Evolutionary conservation across 2,329 filamentous ascomycete genomes (phyloP).

Genomic region (Cladosporium oxysporum): DNA sequence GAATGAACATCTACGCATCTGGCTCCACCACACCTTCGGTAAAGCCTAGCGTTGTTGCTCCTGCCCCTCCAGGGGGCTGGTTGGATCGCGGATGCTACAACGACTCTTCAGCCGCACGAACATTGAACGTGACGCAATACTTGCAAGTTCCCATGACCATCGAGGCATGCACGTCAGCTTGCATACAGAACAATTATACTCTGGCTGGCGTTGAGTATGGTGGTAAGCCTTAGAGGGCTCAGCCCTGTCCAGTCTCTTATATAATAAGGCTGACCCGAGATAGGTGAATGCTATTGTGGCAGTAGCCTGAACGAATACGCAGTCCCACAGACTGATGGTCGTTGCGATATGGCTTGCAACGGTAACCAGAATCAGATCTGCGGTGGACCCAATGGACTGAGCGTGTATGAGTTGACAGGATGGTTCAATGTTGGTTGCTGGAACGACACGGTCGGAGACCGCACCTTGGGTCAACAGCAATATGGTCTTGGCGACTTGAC

Average conservation of each 20-base stretch:
- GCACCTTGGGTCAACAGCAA: constrained; percentile 11
- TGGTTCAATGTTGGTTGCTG: constrained; percentile 35
- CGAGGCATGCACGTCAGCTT: constrained; percentile 27
- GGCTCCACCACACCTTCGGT: constrained; percentile 26
- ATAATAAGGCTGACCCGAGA: neutral
- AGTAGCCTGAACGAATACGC: constrained; percentile 29
- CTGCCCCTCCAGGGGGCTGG: constrained; percentile 29
- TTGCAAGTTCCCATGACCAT: constrained; percentile 27
- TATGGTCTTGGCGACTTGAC: constrained; percentile 20
- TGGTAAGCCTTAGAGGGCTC: constrained; percentile 19
- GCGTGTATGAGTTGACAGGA: constrained; percentile 32
- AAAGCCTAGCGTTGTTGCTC: constrained; percentile 25
- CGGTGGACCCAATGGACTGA: constrained; percentile 18
- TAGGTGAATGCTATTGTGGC: constrained; percentile 36
- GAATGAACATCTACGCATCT: constrained; percentile 30
- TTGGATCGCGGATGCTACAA: constrained; percentile 30
- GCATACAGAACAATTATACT: constrained; percentile 22
- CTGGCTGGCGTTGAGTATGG: constrained; percentile 30
- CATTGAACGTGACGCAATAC: constrained; percentile 25
- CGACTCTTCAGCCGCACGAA: constrained; percentile 26
- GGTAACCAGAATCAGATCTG: constrained; percentile 15
- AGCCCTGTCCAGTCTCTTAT: neutral
- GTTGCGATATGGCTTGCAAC: constrained; percentile 23
- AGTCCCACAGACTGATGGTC: constrained; percentile 22
- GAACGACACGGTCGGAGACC: constrained; percentile 28